phyloP scores from a whole-genome alignment of 345 rosid species.

The Mallotus nudiflorus region DNA sequence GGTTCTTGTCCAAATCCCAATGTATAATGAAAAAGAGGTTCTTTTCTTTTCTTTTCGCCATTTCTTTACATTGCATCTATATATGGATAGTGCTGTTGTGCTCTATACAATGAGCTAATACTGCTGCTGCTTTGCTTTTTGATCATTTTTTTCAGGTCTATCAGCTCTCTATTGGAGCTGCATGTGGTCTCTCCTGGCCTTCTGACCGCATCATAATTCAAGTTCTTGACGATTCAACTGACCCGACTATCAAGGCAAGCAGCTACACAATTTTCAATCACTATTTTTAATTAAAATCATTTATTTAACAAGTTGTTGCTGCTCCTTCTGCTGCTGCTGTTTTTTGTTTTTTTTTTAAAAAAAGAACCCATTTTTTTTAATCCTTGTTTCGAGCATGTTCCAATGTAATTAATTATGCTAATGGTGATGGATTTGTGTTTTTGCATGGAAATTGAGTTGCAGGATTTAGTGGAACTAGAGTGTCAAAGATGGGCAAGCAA shows the following conservation, averaged over 20 bases:
- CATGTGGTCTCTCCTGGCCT: conserved; percentile 98
- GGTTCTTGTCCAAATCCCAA: conserved; percentile 96
- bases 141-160: conserved; percentile 9
- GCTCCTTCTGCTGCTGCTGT: too few relatives aligned
- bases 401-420: background rate
- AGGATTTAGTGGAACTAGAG: conserved; percentile 88
- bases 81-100: too few relatives aligned
- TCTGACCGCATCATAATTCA: conserved; percentile 83
- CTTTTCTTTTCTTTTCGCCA: conserved; percentile 3
- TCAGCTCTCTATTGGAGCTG: conserved; percentile 67
- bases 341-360: too few relatives aligned
- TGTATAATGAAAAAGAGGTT: conserved; percentile 98
- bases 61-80: too few relatives aligned
- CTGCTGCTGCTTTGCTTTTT: too few relatives aligned
- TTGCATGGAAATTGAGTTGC: conserved; percentile 12
- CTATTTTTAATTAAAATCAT: too few relatives aligned
- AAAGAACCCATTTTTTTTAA: too few relatives aligned
- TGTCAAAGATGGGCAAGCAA: conserved; percentile 96
- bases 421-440: background rate
- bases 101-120: too few relatives aligned
- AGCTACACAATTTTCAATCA: too few relatives aligned
- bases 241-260: conserved; percentile 75
- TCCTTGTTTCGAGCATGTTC: too few relatives aligned
- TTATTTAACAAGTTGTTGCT: too few relatives aligned
- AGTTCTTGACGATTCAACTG: conserved; percentile 96